phyloP scores from a whole-genome alignment of 306 rosid genomes.

The Dryas octopetala region DNA sequence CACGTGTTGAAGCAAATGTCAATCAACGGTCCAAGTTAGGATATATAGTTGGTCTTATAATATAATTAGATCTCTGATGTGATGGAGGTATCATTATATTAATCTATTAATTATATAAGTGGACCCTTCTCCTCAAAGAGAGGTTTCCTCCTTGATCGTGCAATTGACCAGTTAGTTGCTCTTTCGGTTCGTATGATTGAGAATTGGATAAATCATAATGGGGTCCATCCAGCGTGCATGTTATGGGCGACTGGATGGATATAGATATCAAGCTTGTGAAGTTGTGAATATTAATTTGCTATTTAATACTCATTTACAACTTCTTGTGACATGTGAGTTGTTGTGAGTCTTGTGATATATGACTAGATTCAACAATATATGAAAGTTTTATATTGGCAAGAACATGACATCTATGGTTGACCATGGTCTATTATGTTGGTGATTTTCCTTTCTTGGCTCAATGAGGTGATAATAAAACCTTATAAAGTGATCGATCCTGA shows the following conservation, averaged over 20 bases:
- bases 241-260: constrained; percentile 7
- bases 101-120: neutral
- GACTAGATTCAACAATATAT: no score
- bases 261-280: no score
- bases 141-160: neutral
- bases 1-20: neutral
- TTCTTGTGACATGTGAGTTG: no score
- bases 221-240: constrained; percentile 17
- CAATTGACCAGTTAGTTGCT: neutral
- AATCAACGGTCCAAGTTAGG: neutral
- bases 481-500: no score
- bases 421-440: no score
- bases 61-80: neutral
- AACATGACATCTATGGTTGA: no score
- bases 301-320: no score
- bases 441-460: no score
- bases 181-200: neutral
- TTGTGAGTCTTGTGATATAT: no score
- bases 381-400: no score
- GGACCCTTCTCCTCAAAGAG: constrained; percentile 3
- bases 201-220: constrained; percentile 17
- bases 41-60: neutral
- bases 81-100: neutral
- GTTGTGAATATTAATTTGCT: no score
- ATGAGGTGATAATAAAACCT: no score